These are phyloP conservation scores for Saccharomycopsis crataegensis DNA, from an alignment of 1,139 yeast species.

Conservation along the genomic window DNA sequence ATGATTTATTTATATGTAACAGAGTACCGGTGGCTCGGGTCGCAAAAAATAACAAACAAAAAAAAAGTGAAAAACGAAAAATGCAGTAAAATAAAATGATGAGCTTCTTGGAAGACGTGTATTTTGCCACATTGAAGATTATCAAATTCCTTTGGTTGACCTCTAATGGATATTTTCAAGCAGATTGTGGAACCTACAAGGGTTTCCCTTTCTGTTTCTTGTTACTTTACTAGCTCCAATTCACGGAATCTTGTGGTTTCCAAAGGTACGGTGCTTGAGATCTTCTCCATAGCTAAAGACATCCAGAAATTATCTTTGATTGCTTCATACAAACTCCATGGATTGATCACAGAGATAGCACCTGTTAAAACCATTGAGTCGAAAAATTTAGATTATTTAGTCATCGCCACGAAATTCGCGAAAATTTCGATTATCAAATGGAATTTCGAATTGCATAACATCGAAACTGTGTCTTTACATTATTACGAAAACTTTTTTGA, in stretches of 20 bases:
- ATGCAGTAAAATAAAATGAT: too few species aligned
- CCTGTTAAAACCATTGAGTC: conserved; percentile 46
- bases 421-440: conserved; percentile 72
- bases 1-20: too few species aligned
- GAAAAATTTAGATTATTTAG: conserved; percentile 48
- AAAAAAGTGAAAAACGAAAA: too few species aligned
- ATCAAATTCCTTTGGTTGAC: too few species aligned
- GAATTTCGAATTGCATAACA: conserved; percentile 45
- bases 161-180: conserved; percentile 69
- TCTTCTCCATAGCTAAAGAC: conserved; percentile 32
- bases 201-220: conserved; percentile 55
- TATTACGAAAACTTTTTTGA: conserved; percentile 70
- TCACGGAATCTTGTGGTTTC: conserved; percentile 57
- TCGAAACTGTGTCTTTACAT: conserved; percentile 75
- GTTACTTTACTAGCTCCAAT: conserved; percentile 50
- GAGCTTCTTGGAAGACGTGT: too few species aligned
- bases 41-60: too few species aligned
- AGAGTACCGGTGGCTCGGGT: too few species aligned
- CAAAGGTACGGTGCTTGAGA: conserved; percentile 65
- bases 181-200: conserved; percentile 76
- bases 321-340: conserved; percentile 65
- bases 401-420: conserved; percentile 67
- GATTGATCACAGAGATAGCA: conserved; percentile 55
- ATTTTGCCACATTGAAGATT: neutral
- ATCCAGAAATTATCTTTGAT: conserved; percentile 41